Evolutionary conservation across 2,329 filamentous ascomycete species (phyloP).

Genomic region (Monilinia polystroma): DNA sequence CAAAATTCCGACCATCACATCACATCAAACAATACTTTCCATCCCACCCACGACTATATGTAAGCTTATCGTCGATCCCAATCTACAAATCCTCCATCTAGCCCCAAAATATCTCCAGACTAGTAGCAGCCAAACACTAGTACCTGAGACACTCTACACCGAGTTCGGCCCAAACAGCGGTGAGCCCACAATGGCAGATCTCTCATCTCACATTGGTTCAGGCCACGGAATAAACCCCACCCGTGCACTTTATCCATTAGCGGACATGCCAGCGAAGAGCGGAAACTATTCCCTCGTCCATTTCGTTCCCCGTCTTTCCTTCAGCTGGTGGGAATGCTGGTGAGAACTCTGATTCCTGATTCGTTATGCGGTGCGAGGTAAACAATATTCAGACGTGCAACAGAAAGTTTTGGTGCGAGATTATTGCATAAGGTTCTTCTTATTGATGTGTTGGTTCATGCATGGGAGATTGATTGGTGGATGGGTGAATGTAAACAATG

Average conservation of each 20-base stretch:
- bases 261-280: not conserved
- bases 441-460: too few species aligned
- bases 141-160: not conserved
- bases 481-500: conserved; percentile 3
- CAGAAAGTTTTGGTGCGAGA: too few species aligned
- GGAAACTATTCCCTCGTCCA: not conserved
- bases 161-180: not conserved
- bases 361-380: not conserved
- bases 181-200: not conserved
- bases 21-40: not conserved
- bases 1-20: not conserved
- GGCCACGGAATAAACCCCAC: not conserved
- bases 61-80: not conserved
- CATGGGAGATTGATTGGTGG: too few species aligned
- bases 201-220: not conserved
- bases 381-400: not conserved
- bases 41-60: too few species aligned
- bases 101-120: too few species aligned
- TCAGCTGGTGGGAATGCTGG: not conserved
- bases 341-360: not conserved
- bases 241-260: not conserved
- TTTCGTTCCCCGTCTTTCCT: not conserved
- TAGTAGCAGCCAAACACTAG: too few species aligned
- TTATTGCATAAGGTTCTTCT: too few species aligned
- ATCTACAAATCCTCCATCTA: too few species aligned